Conservation (phyloP, 179 eudicot genomes). For the Spinacia oleracea region DNA sequence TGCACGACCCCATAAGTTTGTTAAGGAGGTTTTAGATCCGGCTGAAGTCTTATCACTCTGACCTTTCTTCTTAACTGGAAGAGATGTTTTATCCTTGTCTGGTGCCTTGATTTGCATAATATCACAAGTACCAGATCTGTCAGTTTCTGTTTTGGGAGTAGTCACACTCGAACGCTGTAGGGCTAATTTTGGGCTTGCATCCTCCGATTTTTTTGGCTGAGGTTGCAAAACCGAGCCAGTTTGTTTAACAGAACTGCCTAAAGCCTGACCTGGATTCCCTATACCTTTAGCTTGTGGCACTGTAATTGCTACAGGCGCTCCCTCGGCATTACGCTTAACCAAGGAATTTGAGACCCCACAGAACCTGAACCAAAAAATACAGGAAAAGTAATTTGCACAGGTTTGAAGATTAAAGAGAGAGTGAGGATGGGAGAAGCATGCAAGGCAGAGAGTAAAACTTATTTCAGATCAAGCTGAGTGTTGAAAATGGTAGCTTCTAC, state of each 20-base stretch:
- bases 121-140: conserved; percentile 29
- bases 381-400: neutral
- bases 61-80: conserved; percentile 48
- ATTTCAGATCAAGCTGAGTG: neutral
- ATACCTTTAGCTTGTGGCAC: conserved; percentile 41
- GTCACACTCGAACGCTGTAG: conserved; percentile 32
- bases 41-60: conserved; percentile 53
- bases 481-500: conserved; percentile 1
- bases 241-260: conserved; percentile 35
- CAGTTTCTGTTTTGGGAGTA: conserved; percentile 43
- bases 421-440: neutral
- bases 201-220: conserved; percentile 48
- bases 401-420: neutral
- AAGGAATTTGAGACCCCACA: conserved; percentile 78
- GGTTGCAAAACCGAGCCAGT: conserved; percentile 37
- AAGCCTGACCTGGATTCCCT: conserved; percentile 37
- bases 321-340: conserved; percentile 62
- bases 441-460: neutral
- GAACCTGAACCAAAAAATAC: conserved; percentile 50
- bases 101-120: conserved; percentile 36
- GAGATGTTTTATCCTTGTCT: conserved; percentile 54
- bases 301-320: conserved; percentile 35
- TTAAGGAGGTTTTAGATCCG: conserved; percentile 61
- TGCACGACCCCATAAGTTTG: conserved; percentile 93
- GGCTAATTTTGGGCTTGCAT: conserved; percentile 45